Evolutionary conservation across 2,329 filamentous ascomycete genomes (phyloP).

Genomic region (Aspergillus sp.): DNA sequence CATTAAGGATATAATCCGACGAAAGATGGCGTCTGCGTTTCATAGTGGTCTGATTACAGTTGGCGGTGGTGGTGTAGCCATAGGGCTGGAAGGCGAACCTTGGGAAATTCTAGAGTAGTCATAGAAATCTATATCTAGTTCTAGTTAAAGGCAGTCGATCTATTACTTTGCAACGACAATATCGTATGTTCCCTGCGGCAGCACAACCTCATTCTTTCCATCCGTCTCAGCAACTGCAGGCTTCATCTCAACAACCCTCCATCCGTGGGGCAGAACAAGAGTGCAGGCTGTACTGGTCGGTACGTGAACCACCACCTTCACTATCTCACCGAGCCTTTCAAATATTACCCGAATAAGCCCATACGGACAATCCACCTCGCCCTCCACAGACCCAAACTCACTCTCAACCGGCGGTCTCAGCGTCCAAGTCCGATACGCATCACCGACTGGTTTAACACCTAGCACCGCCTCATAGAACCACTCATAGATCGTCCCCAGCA

Average conservation of each 20-base stretch:
- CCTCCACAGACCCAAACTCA: conserved; percentile 37
- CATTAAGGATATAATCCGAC: too few species aligned
- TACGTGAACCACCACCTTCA: not conserved
- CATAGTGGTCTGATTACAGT: too few species aligned
- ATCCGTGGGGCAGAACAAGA: not conserved
- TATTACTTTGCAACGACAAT: too few species aligned
- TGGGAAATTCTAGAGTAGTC: too few species aligned
- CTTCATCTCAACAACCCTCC: not conserved
- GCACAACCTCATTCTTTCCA: too few species aligned
- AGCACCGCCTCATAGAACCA: conserved; percentile 48
- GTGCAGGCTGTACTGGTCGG: not conserved
- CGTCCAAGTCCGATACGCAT: conserved; percentile 44
- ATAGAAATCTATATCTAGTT: too few species aligned
- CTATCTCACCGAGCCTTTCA: not conserved
- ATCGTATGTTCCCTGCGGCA: too few species aligned
- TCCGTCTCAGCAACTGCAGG: too few species aligned
- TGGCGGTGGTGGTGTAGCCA: too few species aligned
- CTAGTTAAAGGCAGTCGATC: too few species aligned
- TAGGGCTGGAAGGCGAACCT: too few species aligned
- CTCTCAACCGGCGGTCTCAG: conserved; percentile 40
- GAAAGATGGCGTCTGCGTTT: too few species aligned
- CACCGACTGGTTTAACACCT: conserved; percentile 36
- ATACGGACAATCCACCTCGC: conserved; percentile 22
- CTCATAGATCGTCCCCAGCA: conserved; percentile 51
- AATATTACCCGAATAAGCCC: conserved; percentile 13